Evolutionary conservation across 176 grass and related monocot genomes (phyloP).

Genomic region (Coix lacrymajobi): DNA sequence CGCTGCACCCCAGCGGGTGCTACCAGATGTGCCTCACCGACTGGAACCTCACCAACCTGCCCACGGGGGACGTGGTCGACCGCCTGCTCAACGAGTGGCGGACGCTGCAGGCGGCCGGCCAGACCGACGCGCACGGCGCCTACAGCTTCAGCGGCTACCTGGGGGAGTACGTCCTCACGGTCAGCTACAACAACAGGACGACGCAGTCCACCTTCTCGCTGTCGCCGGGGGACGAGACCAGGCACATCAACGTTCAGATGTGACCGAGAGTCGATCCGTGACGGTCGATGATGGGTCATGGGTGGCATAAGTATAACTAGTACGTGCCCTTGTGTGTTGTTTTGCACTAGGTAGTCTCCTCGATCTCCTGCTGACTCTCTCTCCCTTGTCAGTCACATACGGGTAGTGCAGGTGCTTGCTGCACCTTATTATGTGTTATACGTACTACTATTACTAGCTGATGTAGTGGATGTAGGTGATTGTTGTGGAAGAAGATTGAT

Average conservation of each 20-base stretch:
- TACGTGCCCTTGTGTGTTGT: not conserved
- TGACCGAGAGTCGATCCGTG: constrained; percentile 17
- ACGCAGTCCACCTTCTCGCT: constrained; percentile 64
- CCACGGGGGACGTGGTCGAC: constrained; percentile 70
- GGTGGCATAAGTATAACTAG: too few species aligned
- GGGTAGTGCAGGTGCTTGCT: not conserved
- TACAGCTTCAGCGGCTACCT: constrained; percentile 81
- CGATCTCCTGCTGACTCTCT: not conserved
- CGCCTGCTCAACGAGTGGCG: constrained; percentile 69
- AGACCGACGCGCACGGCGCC: constrained; percentile 70
- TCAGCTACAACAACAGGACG: constrained; percentile 56
- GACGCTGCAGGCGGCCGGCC: constrained; percentile 40
- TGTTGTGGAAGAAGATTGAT: not conserved
- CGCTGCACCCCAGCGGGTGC: constrained; percentile 72
- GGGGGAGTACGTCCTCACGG: constrained; percentile 66
- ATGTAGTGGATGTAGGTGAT: not conserved
- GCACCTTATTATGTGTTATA: not conserved
- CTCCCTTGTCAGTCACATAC: not conserved
- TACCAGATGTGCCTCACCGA: constrained; percentile 99
- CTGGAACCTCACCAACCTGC: constrained; percentile 68
- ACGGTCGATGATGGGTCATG: not conserved
- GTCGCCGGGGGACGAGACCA: constrained; percentile 81
- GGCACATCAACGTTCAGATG: constrained; percentile 81
- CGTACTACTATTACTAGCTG: not conserved
- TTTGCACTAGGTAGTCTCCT: not conserved